A percentile compares a stretch with the other conserved stretches of the same genome.
These are phyloP conservation scores for Pogostemon cablin DNA, from an alignment of 257 asterid genomes.

Conservation along the genomic window DNA sequence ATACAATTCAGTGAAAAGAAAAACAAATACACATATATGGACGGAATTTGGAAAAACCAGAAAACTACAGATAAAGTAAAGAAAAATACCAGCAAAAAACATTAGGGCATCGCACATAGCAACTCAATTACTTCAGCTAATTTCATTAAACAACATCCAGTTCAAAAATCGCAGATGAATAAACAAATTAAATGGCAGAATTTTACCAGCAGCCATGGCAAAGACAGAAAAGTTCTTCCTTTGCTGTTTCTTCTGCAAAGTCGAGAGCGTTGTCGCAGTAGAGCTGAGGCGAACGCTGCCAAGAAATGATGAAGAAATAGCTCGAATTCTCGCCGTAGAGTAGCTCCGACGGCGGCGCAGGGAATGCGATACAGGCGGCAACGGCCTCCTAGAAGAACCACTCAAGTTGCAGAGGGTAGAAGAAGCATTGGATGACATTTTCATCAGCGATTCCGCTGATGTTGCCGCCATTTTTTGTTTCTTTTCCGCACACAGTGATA, in stretches of 20 bases:
- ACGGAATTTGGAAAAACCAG: not conserved
- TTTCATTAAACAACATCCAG: not conserved
- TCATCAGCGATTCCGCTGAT: conserved; percentile 56
- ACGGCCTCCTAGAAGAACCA: conserved; percentile 62
- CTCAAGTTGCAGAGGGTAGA: conserved; percentile 66
- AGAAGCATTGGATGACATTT: conserved; percentile 65
- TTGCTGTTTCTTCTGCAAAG: conserved; percentile 43
- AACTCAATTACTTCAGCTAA: conserved; percentile 6
- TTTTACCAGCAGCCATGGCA: conserved; percentile 80
- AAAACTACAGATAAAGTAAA: not conserved
- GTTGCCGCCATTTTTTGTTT: conserved; percentile 56
- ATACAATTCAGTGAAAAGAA: conserved; percentile 10
- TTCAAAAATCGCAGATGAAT: not conserved
- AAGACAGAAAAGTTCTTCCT: conserved; percentile 50
- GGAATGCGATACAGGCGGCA: conserved; percentile 47
- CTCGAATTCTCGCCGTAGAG: conserved; percentile 40
- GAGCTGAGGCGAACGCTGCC: conserved; percentile 50
- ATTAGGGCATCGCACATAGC: conserved; percentile 13
- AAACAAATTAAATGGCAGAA: not conserved
- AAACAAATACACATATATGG: not conserved
- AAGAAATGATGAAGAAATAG: conserved; percentile 61
- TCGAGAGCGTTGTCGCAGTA: conserved; percentile 39
- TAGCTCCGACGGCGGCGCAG: conserved; percentile 47
- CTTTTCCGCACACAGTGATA: not conserved
- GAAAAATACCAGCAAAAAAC: conserved; percentile 7